Evolutionary conservation across 305 asterid genomes (phyloP).

Genomic region (Ilex paraguariensis): DNA sequence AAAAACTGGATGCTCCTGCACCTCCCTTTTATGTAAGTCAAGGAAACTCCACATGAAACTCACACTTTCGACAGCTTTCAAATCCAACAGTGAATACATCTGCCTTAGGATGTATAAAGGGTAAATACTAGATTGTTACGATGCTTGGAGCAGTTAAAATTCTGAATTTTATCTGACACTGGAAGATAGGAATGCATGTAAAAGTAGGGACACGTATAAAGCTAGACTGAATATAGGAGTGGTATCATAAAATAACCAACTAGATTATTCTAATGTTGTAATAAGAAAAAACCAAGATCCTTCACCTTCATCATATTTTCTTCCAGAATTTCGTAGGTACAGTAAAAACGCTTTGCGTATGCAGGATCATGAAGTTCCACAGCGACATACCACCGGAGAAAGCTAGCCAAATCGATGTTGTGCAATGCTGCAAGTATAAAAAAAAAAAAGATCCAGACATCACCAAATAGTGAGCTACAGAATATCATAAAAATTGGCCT

Average conservation of each 20-base stretch:
- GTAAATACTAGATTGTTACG: too few relatives aligned
- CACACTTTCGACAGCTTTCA: too few relatives aligned
- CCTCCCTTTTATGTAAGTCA: background rate
- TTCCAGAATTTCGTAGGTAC: constrained; percentile 83
- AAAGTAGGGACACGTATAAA: too few relatives aligned
- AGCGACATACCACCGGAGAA: constrained; percentile 97
- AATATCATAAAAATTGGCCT: background rate
- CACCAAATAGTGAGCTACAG: constrained; percentile 10
- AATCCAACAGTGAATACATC: too few relatives aligned
- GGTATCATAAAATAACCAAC: background rate
- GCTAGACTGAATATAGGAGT: too few relatives aligned
- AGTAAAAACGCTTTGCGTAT: constrained; percentile 87
- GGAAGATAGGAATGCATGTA: too few relatives aligned
- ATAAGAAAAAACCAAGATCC: constrained; percentile 9
- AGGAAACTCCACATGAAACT: background rate
- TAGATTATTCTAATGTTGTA: background rate
- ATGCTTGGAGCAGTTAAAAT: too few relatives aligned
- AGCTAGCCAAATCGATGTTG: constrained; percentile 96
- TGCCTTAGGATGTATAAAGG: too few relatives aligned
- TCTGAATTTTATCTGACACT: too few relatives aligned
- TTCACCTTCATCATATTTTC: constrained; percentile 90
- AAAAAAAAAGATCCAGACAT: constrained; percentile 14
- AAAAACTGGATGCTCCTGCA: constrained; percentile 4
- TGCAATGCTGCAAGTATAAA: constrained; percentile 60
- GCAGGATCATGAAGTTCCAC: constrained; percentile 98